Base-by-base conservation (phyloP, 495 filamentous ascomycete species). In the Penicillium simplicissimum region DNA sequence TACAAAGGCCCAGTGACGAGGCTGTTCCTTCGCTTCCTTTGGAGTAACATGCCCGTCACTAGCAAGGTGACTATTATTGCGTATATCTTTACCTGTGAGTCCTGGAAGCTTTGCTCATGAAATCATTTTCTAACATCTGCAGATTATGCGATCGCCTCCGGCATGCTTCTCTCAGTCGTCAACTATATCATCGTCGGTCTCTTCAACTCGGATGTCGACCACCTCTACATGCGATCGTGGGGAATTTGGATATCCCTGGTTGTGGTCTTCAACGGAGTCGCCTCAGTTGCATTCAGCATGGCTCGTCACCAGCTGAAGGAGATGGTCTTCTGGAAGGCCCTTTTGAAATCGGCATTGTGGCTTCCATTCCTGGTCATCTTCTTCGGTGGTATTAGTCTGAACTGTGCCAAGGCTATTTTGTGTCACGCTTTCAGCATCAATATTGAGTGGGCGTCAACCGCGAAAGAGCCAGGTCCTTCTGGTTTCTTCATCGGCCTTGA, bases 1-100 rank as follows among this genome's bases (percentile, higher is more conserved):
- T 82, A 80, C 74, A 79, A 75, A 36, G 87, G 87, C 0, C 66
- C 89, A 15, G 90, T 93, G 76, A 93, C 90, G 0, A 83, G 81
- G 9, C 81, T 93, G 31, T 93, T 93, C 82, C 83, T 82, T 52
- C 76, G 69, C 42, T 93, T 93, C 76, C 71, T 93, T 43, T 81
- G 81, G 73, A 88, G 86, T 68, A 85, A 85, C 72, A 92, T 92
- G 67, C 88, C 87, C 5, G 80, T 93, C 64, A 88, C 89, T 8
- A 88, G 86, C 58, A 93, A 93, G 75, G 76, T 93, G 67, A 92
- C 90, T 35, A 89, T 93, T 64, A 77, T 92, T 63, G 89, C 89
- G 0, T 93, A 93, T 69, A 90, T 93, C 61, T 89, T 88, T n/a
- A 92, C 90, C n/a, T 93, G 59, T 61, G 42, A 37, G 59, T 56